Percentiles rank a stretch among this genome's conserved stretches.
These are phyloP conservation scores for Fusarium protoensiforme DNA, from an alignment of 2,329 filamentous ascomycete species.

Conservation along the genomic window DNA sequence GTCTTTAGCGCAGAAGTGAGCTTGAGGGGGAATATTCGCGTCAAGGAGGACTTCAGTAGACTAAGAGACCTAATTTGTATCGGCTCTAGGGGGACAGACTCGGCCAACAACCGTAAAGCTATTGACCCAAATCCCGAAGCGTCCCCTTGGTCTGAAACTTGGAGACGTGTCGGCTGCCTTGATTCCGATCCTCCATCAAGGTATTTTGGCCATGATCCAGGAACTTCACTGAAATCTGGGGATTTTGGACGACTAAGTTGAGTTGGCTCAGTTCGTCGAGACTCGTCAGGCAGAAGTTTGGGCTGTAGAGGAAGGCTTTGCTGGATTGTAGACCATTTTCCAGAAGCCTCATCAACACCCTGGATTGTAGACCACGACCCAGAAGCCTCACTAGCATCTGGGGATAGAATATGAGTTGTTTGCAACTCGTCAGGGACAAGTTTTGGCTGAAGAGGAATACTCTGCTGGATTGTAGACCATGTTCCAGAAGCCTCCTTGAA, in stretches of 20 bases:
- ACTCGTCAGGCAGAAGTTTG: neutral
- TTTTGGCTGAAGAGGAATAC: neutral
- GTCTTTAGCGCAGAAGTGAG: neutral
- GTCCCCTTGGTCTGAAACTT: neutral
- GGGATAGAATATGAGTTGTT: too few relatives aligned
- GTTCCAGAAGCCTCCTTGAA: neutral
- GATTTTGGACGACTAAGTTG: too few relatives aligned
- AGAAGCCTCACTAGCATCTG: neutral
- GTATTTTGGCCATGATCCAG: neutral
- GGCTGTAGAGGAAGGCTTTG: neutral
- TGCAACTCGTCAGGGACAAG: neutral
- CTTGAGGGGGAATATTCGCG: neutral
- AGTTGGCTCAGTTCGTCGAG: too few relatives aligned
- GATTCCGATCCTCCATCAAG: too few relatives aligned
- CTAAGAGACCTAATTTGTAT: neutral
- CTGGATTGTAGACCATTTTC: neutral
- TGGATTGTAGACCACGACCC: neutral
- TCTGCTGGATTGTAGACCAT: neutral
- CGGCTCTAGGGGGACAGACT: neutral
- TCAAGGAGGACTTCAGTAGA: neutral
- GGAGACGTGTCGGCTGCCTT: too few relatives aligned
- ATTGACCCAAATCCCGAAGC: neutral
- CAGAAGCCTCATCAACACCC: neutral
- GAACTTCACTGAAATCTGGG: neutral
- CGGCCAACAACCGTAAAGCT: accelerated